These are phyloP conservation scores for Perilla frutescens DNA, from an alignment of 257 asterid species.

Conservation along the genomic window DNA sequence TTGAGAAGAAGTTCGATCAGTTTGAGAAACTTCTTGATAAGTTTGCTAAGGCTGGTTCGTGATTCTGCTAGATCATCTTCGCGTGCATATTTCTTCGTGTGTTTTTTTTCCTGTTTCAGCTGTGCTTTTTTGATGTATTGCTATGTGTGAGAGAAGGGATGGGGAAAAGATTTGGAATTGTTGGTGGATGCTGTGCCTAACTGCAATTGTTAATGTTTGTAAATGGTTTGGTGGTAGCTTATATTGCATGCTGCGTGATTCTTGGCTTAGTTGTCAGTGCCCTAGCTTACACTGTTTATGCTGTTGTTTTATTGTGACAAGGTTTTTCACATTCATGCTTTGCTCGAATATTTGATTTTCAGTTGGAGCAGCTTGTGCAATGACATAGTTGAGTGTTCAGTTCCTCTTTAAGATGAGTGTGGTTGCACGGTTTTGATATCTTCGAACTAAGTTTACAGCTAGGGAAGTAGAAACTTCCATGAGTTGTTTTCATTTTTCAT, in stretches of 20 bases:
- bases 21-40: constrained; percentile 62
- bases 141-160: background rate
- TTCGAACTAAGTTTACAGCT: background rate
- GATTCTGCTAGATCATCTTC: background rate
- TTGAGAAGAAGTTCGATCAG: constrained; percentile 65
- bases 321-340: too few relatives aligned
- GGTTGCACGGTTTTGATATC: background rate
- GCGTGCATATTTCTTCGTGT: background rate
- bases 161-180: background rate
- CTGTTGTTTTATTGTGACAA: too few relatives aligned
- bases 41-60: constrained; percentile 73
- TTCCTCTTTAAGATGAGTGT: constrained; percentile 8
- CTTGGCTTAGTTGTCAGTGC: background rate
- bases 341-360: too few relatives aligned
- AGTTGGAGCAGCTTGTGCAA: background rate
- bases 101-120: background rate
- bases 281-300: background rate
- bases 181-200: background rate
- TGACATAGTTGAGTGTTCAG: background rate
- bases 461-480: background rate
- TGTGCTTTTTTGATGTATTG: constrained; percentile 1
- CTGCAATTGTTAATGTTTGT: background rate
- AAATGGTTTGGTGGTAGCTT: background rate
- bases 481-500: background rate
- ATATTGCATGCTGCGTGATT: constrained; percentile 9